Percentiles rank a stretch among this genome's conserved stretches.
These are phyloP conservation scores for Calcarisporium arbuscula DNA, from an alignment of 2,329 filamentous ascomycete genomes.

Conservation along the genomic window DNA sequence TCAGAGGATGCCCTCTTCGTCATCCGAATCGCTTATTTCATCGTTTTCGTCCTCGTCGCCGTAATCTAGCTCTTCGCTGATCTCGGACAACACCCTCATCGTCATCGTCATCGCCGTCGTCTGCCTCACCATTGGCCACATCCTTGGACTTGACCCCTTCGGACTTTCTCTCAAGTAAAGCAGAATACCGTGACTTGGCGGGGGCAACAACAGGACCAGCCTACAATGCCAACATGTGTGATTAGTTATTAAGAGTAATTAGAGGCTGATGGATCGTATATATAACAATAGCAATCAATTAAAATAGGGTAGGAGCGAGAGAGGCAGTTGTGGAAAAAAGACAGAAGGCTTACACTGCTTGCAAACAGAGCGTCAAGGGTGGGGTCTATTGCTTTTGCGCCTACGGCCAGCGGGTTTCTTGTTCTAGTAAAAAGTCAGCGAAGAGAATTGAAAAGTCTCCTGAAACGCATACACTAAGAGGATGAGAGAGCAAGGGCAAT, in stretches of 20 bases:
- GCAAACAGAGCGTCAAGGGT: constrained; percentile 64
- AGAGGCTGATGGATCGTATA: too few species aligned
- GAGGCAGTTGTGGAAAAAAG: neutral
- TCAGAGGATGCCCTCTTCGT: constrained; percentile 12
- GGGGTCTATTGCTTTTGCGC: constrained; percentile 58
- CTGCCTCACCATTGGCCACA: constrained; percentile 20
- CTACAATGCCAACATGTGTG: constrained; percentile 25
- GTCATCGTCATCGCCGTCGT: constrained; percentile 21
- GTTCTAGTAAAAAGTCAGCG: constrained; percentile 22
- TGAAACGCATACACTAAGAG: neutral
- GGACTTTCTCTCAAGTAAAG: constrained; percentile 26
- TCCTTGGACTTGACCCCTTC: constrained; percentile 17
- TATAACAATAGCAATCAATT: too few species aligned
- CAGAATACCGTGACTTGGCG: constrained; percentile 37
- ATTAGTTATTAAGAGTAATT: neutral
- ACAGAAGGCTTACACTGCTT: constrained; percentile 54
- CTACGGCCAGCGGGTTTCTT: constrained; percentile 33
- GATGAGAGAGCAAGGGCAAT: neutral
- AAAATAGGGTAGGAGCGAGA: too few species aligned
- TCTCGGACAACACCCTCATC: constrained; percentile 24
- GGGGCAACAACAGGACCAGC: constrained; percentile 44
- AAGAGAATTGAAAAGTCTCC: constrained; percentile 1
- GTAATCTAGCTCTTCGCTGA: constrained; percentile 26
- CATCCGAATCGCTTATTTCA: constrained; percentile 16
- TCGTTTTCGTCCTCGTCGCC: constrained; percentile 23